Percentiles rank a stretch among this genome's conserved stretches.
phyloP scores from a whole-genome alignment of 192 early-diverging fungal genomes.

The Podochytrium sp. region DNA sequence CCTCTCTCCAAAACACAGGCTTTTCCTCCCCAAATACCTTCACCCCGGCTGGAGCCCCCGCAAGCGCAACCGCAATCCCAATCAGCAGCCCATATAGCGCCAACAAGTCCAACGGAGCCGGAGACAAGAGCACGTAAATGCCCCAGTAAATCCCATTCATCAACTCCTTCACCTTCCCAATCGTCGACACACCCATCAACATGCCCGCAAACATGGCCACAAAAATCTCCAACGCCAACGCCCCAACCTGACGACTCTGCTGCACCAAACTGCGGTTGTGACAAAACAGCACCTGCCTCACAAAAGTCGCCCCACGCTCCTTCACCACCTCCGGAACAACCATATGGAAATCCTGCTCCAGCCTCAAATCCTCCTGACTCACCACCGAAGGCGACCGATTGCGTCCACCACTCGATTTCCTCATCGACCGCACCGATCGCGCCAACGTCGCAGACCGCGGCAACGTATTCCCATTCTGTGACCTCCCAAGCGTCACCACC shows the following conservation, averaged over 20 bases:
- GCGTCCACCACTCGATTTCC: neutral
- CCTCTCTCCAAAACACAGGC: conserved; percentile 55
- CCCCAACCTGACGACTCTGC: conserved; percentile 35
- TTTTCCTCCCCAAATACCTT: conserved; percentile 57
- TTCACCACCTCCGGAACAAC: conserved; percentile 37
- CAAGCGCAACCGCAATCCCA: conserved; percentile 43
- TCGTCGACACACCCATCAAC: conserved; percentile 44
- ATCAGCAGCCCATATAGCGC: conserved; percentile 42
- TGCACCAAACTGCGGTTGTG: conserved; percentile 44
- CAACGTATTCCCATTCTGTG: too few relatives aligned
- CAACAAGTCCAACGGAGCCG: conserved; percentile 43
- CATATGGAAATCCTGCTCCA: conserved; percentile 31
- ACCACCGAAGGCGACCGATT: neutral
- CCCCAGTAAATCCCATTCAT: conserved; percentile 47
- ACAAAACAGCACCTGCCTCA: conserved; percentile 44
- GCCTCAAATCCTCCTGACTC: conserved; percentile 4
- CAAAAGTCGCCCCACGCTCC: conserved; percentile 38
- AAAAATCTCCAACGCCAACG: conserved; percentile 49
- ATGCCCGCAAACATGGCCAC: conserved; percentile 48
- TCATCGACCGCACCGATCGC: neutral
- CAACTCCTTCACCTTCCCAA: conserved; percentile 40
- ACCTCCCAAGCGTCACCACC: neutral
- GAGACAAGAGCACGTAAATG: conserved; percentile 46
- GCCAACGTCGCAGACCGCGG: too few relatives aligned
- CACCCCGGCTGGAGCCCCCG: conserved; percentile 50